Evolutionary conservation across 441 rosid genomes (phyloP).

Genomic region (Omphalea diandra): DNA sequence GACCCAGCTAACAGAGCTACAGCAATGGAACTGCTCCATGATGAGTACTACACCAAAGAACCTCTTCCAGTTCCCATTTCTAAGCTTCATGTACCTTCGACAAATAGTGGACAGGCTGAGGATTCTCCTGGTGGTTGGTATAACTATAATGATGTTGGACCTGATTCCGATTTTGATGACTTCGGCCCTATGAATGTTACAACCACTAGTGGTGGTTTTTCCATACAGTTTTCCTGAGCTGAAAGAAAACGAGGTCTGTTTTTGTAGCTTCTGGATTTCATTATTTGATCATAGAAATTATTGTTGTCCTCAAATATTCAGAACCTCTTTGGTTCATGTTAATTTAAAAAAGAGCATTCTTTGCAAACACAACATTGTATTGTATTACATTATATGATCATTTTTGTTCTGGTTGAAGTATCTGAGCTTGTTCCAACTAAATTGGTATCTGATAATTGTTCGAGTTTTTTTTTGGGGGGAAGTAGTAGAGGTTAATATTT

Average conservation of each 20-base stretch:
- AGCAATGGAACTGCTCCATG: conserved; percentile 68
- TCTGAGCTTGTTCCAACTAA: too few species aligned
- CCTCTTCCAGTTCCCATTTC: conserved; percentile 76
- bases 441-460: too few species aligned
- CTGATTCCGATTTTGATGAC: conserved; percentile 81
- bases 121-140: conserved; percentile 60
- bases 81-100: conserved; percentile 61
- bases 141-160: conserved; percentile 48
- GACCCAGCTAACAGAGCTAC: conserved; percentile 76
- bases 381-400: too few species aligned
- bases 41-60: conserved; percentile 68
- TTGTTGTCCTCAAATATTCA: neutral
- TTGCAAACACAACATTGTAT: too few species aligned
- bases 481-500: too few species aligned
- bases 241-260: conserved; percentile 11
- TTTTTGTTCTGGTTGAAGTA: too few species aligned
- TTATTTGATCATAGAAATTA: neutral
- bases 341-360: too few species aligned
- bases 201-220: conserved; percentile 52
- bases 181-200: conserved; percentile 52
- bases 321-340: conserved; percentile 3
- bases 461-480: too few species aligned
- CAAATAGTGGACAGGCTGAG: conserved; percentile 55
- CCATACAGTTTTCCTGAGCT: conserved; percentile 58
- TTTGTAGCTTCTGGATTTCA: neutral